Evolutionary conservation across 768 basidiomycete genomes (phyloP), one percentile per base, ranked within the genome.

Genomic region (Termitomyces sp.): DNA sequence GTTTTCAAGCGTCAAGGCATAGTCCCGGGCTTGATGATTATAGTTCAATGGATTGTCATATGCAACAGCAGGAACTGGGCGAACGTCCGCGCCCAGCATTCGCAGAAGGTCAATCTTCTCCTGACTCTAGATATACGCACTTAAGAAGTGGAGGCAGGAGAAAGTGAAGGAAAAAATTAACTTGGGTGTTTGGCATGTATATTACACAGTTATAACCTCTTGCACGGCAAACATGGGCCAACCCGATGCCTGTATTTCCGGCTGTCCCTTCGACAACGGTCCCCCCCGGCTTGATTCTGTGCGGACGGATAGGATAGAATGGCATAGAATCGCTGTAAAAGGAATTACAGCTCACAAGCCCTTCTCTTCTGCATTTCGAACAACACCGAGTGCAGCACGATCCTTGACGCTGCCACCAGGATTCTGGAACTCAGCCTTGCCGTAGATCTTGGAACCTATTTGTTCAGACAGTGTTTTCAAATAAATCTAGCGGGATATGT

Each of bases 341-440:
- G 34, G 36, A 32, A 31, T 29, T 5, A 25, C 36, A 45, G 82
- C 88, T 72, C 66, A 91, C 94, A 78, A 73, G 64, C 95, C 96
- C 67, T 83, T 82, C 68, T 86, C 80, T 76, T 98, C 96, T 4
- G 96, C 96, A 71, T 95, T 89, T 56, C 79, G 79, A 52, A 99
- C 77, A 56, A 99, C 82, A 36, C 92, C 94, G 15, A 97, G 82
- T 2, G 96, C 97, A 43, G 97, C 97, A 51, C 97, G 87, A 71
- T 99, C 97, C 76, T 99, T 99, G 66, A 99, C 93, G 64, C 92
- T 95, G 45, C 96, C 96, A 5, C 97, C 97, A 0, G 97, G 97
- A 69, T 98, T 98, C 77, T 97, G 95, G 71, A 97, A 96, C 76
- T 99, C 97, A 20, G 97, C 94, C 72, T 99, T 98, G n/a, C 92